Evolutionary conservation across 1,284 basidiomycete species (phyloP).

Genomic region (Hypsizygus ulmarius): DNA sequence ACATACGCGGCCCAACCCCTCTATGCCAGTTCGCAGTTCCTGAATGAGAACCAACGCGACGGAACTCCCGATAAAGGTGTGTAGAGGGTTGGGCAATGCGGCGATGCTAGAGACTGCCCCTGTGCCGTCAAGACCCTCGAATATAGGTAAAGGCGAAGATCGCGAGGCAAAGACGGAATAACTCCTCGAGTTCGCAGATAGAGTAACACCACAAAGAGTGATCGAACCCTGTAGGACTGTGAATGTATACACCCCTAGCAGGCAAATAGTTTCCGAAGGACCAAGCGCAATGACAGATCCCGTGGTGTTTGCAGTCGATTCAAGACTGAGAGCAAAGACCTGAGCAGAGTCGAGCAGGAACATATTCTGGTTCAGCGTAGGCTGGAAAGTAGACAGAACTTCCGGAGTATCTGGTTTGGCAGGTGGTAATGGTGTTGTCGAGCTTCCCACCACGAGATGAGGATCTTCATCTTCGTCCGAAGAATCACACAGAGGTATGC

Average conservation of each 20-base stretch:
- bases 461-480: conserved; percentile 48
- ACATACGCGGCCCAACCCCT: conserved; percentile 62
- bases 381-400: conserved; percentile 44
- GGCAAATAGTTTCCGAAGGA: conserved; percentile 47
- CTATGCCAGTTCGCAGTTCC: conserved; percentile 53
- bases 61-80: conserved; percentile 20
- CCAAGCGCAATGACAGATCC: conserved; percentile 42
- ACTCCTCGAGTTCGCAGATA: conserved; percentile 38
- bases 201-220: conserved; percentile 45
- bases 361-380: conserved; percentile 41
- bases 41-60: conserved; percentile 52
- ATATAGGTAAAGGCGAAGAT: conserved; percentile 62
- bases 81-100: conserved; percentile 27
- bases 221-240: conserved; percentile 56
- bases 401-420: conserved; percentile 15
- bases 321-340: conserved; percentile 25
- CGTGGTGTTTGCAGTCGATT: conserved; percentile 11
- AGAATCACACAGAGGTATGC: conserved; percentile 46
- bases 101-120: conserved; percentile 13
- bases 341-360: conserved; percentile 44
- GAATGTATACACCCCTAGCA: conserved; percentile 57
- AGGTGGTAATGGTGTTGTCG: conserved; percentile 3
- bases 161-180: conserved; percentile 63
- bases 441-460: conserved; percentile 6
- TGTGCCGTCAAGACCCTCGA: conserved; percentile 35